phyloP scores from a whole-genome alignment of 2,329 filamentous ascomycete species.

The Aureobasidium melanogenum region DNA sequence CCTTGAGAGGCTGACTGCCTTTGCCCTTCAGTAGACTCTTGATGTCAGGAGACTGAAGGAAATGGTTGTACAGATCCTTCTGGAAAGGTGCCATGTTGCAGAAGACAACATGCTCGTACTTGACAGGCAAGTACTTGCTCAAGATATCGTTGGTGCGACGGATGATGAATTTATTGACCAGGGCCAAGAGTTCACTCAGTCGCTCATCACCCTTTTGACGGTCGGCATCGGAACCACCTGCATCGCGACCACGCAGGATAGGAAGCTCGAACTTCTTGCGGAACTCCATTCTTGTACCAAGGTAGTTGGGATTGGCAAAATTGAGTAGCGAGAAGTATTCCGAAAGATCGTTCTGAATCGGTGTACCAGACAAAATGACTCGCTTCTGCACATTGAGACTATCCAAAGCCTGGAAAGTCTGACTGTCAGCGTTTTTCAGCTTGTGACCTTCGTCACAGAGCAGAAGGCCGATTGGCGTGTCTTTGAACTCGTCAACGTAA shows the following conservation, averaged over 20 bases:
- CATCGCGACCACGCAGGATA: slow-evolving; percentile 84
- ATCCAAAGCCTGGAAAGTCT: slow-evolving; percentile 88
- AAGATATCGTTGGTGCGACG: slow-evolving; percentile 94
- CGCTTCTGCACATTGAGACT: slow-evolving; percentile 80
- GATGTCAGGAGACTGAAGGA: slow-evolving; percentile 91
- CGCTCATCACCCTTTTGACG: slow-evolving; percentile 75
- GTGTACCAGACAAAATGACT: slow-evolving; percentile 92
- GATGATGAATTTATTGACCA: slow-evolving; percentile 98
- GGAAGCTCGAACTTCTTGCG: slow-evolving; percentile 89
- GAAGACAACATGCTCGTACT: slow-evolving; percentile 98
- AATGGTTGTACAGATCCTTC: slow-evolving; percentile 88
- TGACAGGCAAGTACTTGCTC: slow-evolving; percentile 94
- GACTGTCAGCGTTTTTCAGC: slow-evolving; percentile 91
- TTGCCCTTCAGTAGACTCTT: slow-evolving; percentile 86
- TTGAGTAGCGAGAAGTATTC: slow-evolving; percentile 95
- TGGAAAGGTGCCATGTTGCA: slow-evolving; percentile 93
- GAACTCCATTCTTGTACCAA: slow-evolving; percentile 84
- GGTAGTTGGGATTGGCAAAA: slow-evolving; percentile 88
- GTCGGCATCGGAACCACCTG: slow-evolving; percentile 75
- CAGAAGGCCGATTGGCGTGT: slow-evolving; percentile 83
- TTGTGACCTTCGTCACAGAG: slow-evolving; percentile 96
- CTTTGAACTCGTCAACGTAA: slow-evolving; percentile 81
- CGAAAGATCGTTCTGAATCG: slow-evolving; percentile 96
- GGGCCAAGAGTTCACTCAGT: slow-evolving; percentile 65
- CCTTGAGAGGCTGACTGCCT: slow-evolving; percentile 90